Evolutionary conservation across 306 rosid species (phyloP).

Genomic region (Urtica urens): DNA sequence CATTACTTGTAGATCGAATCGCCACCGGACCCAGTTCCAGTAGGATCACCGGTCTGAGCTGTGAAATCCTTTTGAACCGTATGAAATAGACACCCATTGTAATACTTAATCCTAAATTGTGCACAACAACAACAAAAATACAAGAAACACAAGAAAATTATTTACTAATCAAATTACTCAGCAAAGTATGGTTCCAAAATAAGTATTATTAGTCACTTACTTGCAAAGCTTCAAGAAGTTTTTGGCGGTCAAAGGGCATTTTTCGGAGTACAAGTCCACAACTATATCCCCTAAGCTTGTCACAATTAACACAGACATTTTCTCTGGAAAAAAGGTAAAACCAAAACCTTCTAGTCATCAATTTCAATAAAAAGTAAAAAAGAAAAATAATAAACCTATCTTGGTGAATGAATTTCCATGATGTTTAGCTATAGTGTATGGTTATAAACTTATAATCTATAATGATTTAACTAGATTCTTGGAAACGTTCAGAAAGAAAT

Average conservation of each 20-base stretch:
- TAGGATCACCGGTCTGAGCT: slow-evolving; percentile 93
- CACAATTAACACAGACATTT: slow-evolving; percentile 77
- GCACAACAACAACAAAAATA: slow-evolving; percentile 5
- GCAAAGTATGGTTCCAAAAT: background rate
- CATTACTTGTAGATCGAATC: slow-evolving; percentile 69
- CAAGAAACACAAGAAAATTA: no score
- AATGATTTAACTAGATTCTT: no score
- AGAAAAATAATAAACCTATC: background rate
- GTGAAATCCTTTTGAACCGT: slow-evolving; percentile 82
- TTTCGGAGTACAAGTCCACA: slow-evolving; percentile 55
- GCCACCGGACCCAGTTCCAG: slow-evolving; percentile 66
- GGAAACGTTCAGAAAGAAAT: no score
- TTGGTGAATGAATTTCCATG: no score
- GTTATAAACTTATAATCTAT: no score
- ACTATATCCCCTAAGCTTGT: slow-evolving; percentile 86
- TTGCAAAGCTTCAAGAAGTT: slow-evolving; percentile 93
- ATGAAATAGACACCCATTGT: slow-evolving; percentile 82
- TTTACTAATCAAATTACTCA: no score
- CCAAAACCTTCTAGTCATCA: background rate
- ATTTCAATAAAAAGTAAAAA: background rate
- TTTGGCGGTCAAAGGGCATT: slow-evolving; percentile 77
- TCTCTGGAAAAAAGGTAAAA: background rate
- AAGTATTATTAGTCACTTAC: slow-evolving; percentile 24
- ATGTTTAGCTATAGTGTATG: no score
- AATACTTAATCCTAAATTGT: slow-evolving; percentile 68